Evolutionary conservation across 495 filamentous ascomycete species (phyloP).

Genomic region (Pseudotulostoma volvatum): DNA sequence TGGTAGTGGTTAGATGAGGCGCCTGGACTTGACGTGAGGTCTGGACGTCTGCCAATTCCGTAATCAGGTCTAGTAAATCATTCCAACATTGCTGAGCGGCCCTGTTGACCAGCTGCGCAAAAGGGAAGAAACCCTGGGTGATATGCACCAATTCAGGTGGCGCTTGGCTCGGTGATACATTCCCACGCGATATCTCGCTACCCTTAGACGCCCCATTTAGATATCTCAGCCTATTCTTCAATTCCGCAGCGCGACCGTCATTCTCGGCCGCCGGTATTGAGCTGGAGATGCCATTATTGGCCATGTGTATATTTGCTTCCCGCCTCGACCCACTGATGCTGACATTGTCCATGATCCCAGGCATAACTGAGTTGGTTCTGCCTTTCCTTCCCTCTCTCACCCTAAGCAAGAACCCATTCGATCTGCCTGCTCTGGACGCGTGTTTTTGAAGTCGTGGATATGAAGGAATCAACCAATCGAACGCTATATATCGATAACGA

Average conservation of each 20-base stretch:
- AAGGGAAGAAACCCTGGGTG: constrained; percentile 52
- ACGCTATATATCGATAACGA: no score
- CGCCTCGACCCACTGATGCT: constrained; percentile 16
- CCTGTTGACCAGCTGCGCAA: constrained; percentile 53
- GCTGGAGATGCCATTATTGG: constrained; percentile 12
- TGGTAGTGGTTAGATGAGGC: constrained; percentile 15
- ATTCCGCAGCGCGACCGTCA: constrained; percentile 4
- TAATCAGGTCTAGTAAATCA: constrained; percentile 53
- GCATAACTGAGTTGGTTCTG: constrained; percentile 18
- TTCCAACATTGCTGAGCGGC: constrained; percentile 71
- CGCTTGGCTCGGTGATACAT: constrained; percentile 17
- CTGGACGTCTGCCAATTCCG: constrained; percentile 48
- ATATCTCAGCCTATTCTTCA: constrained; percentile 16
- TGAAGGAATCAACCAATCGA: no score
- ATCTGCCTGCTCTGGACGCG: no score
- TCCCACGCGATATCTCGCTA: not conserved
- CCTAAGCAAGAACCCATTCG: not conserved
- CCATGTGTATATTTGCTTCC: constrained; percentile 11
- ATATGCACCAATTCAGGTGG: constrained; percentile 70
- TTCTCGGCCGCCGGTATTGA: constrained; percentile 7
- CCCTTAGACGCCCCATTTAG: constrained; percentile 16
- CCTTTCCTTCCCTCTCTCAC: not conserved
- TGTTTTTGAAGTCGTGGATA: no score
- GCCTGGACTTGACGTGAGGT: constrained; percentile 24
- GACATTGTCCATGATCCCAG: constrained; percentile 31